These are phyloP conservation scores for Biscogniauxia sp. DNA, from an alignment of 2,329 filamentous ascomycete species.

Conservation along the genomic window DNA sequence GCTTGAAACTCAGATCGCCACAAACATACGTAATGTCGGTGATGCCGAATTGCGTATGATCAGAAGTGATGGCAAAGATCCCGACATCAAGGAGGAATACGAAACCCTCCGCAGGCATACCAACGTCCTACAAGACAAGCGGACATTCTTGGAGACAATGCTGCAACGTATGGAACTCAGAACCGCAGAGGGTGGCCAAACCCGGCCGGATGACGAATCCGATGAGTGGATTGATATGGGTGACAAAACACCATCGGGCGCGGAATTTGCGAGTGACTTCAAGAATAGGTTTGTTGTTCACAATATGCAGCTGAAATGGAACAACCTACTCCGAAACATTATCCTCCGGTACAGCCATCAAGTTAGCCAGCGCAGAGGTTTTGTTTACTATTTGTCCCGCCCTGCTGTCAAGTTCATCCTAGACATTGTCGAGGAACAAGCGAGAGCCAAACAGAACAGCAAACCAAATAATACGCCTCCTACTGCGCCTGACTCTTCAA, in stretches of 20 bases:
- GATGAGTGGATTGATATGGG: conserved; percentile 49
- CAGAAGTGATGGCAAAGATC: conserved; percentile 48
- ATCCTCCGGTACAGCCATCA: conserved; percentile 97
- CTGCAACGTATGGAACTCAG: conserved; percentile 47
- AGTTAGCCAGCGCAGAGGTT: conserved; percentile 90
- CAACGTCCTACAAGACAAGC: conserved; percentile 56
- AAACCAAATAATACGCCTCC: conserved; percentile 29
- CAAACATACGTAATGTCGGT: conserved; percentile 69
- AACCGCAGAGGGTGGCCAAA: conserved; percentile 30
- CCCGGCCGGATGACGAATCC: conserved; percentile 29
- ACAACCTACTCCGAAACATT: conserved; percentile 92
- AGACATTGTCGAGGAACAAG: conserved; percentile 94
- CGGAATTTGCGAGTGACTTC: conserved; percentile 90
- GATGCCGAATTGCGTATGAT: conserved; percentile 70
- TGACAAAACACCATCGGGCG: conserved; percentile 65
- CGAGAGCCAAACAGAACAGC: conserved; percentile 59
- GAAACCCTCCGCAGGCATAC: conserved; percentile 59
- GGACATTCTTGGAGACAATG: conserved; percentile 58
- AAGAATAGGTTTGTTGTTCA: conserved; percentile 98
- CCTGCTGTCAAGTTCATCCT: conserved; percentile 96
- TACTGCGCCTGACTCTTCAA: conserved; percentile 27
- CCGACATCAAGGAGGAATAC: conserved; percentile 54
- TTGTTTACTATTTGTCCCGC: conserved; percentile 96
- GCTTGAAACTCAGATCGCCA: conserved; percentile 72
- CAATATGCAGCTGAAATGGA: conserved; percentile 98